Evolutionary conservation across 2,329 filamentous ascomycete genomes (phyloP).

Genomic region (Ophiostoma sp.): DNA sequence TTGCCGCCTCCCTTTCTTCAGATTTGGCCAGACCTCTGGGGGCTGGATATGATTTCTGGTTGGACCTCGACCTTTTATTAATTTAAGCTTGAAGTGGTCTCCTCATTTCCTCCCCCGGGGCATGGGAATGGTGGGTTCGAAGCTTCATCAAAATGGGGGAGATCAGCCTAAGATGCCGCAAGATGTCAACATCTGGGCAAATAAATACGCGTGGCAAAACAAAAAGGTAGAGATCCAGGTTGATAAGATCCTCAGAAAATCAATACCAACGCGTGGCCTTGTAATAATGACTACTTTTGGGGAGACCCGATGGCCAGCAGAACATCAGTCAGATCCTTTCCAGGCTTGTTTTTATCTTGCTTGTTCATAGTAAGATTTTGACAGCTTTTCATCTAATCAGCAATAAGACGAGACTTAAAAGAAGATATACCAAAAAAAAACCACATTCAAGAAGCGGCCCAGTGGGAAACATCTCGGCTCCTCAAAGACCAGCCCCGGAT

Average conservation of each 20-base stretch:
- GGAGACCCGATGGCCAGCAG: background rate
- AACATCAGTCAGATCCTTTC: background rate
- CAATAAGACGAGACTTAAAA: background rate
- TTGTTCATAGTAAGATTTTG: background rate
- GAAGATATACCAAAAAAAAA: background rate
- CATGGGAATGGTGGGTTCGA: background rate
- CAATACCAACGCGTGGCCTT: background rate
- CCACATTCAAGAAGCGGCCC: background rate
- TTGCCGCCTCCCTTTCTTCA: background rate
- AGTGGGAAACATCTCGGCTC: background rate
- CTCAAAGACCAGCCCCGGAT: background rate
- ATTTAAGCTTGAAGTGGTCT: background rate
- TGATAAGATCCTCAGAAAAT: background rate
- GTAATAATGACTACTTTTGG: background rate
- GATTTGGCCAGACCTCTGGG: background rate
- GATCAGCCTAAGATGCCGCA: slow-evolving; percentile 1
- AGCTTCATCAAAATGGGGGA: background rate
- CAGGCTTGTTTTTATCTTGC: background rate
- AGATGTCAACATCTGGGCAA: background rate
- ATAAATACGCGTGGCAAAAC: background rate
- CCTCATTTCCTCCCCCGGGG: background rate
- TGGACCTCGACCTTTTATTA: background rate
- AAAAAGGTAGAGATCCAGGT: background rate
- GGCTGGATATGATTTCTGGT: background rate
- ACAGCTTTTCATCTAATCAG: background rate